A percentile compares a stretch with the other conserved stretches of the same genome.
phyloP scores from a whole-genome alignment of 306 rosid species.

The Malus asiatica region DNA sequence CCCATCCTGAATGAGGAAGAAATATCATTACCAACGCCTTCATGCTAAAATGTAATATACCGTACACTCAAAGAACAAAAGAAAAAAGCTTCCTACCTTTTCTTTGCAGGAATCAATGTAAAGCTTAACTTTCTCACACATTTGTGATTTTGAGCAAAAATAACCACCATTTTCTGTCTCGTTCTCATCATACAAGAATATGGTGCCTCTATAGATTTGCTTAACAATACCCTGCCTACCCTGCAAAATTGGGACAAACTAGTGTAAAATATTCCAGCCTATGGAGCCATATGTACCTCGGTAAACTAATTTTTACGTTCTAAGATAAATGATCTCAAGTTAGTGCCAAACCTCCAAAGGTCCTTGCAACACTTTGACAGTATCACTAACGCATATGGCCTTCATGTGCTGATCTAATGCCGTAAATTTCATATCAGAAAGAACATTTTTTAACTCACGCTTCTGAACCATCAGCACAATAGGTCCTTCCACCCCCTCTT shows the following conservation, averaged over 20 bases:
- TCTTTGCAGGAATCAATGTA: slow-evolving; percentile 37
- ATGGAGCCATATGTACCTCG: not conserved
- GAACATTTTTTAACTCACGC: slow-evolving; percentile 51
- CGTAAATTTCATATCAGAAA: slow-evolving; percentile 60
- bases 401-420: slow-evolving; percentile 60
- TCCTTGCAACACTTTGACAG: slow-evolving; percentile 67
- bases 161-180: slow-evolving; percentile 74
- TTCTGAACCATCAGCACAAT: slow-evolving; percentile 40
- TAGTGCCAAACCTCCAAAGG: slow-evolving; percentile 53
- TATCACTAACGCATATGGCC: slow-evolving; percentile 61
- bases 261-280: slow-evolving; percentile 12
- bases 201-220: slow-evolving; percentile 63
- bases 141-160: slow-evolving; percentile 61
- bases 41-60: not conserved
- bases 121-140: slow-evolving; percentile 79
- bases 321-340: not conserved
- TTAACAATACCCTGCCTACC: slow-evolving; percentile 81
- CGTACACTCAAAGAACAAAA: not conserved
- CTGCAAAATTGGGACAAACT: slow-evolving; percentile 38
- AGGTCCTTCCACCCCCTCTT: slow-evolving; percentile 67
- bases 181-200: slow-evolving; percentile 60
- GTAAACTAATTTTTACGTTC: not conserved
- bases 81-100: slow-evolving; percentile 42
- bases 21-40: slow-evolving; percentile 5
- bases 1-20: slow-evolving; percentile 47